Evolutionary conservation across 2,329 filamentous ascomycete species (phyloP).

Genomic region (Pseudomassariella vexata): DNA sequence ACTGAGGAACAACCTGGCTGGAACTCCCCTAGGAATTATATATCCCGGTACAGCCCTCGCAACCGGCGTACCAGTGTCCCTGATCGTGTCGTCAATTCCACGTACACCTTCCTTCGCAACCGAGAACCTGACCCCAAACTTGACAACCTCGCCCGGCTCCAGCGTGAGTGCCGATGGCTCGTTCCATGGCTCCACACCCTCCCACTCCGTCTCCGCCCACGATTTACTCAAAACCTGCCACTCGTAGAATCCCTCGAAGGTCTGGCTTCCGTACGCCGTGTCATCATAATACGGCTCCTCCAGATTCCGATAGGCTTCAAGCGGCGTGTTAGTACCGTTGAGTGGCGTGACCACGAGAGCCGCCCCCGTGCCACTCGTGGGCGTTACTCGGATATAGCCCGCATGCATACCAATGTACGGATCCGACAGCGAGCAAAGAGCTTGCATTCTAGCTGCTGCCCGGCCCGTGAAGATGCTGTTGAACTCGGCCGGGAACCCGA

Average conservation of each 20-base stretch:
- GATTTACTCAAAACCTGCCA: constrained; percentile 51
- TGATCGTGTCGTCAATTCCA: constrained; percentile 40
- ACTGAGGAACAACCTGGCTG: constrained; percentile 39
- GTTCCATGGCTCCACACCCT: constrained; percentile 46
- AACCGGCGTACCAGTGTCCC: constrained; percentile 36
- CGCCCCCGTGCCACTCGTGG: constrained; percentile 44
- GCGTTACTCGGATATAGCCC: constrained; percentile 49
- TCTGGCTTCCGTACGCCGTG: constrained; percentile 44
- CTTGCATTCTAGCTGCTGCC: constrained; percentile 39
- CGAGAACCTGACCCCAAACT: constrained; percentile 47
- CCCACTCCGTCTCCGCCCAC: constrained; percentile 53
- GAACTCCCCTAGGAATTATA: constrained; percentile 41
- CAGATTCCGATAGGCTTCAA: constrained; percentile 52
- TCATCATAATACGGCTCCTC: constrained; percentile 33
- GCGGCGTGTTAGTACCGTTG: constrained; percentile 30
- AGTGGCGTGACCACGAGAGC: constrained; percentile 50
- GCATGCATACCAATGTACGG: constrained; percentile 56
- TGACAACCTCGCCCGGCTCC: constrained; percentile 35
- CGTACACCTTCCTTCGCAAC: constrained; percentile 36
- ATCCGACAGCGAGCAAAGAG: constrained; percentile 48
- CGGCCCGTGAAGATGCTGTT: constrained; percentile 56
- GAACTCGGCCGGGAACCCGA: constrained; percentile 55
- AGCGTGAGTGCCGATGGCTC: constrained; percentile 39
- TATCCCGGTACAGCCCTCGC: constrained; percentile 50
- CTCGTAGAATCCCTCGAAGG: constrained; percentile 55